Evolutionary conservation across 352 stramenopile species (phyloP).

Genomic region (Globisporangium iwayamae): DNA sequence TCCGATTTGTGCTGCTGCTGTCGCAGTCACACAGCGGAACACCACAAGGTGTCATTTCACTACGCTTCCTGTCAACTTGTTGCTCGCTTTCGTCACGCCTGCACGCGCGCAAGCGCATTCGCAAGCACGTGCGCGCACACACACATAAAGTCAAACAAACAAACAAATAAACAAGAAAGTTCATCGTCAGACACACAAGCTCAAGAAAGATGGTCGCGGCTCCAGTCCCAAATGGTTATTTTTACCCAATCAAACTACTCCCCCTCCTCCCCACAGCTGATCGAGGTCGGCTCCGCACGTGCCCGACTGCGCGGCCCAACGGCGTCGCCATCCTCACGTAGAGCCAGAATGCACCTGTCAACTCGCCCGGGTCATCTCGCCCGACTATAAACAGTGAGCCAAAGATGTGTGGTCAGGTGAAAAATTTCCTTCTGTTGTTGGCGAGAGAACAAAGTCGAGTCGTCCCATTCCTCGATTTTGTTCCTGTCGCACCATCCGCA

Average conservation of each 20-base stretch:
- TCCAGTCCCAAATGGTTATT: background rate
- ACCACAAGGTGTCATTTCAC: background rate
- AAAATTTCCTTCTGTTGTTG: conserved; percentile 10
- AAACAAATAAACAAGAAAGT: background rate
- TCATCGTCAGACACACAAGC: background rate
- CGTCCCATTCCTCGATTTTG: conserved; percentile 32
- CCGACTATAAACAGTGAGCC: background rate
- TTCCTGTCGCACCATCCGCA: conserved; percentile 31
- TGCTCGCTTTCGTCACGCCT: background rate
- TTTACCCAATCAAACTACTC: conserved; percentile 11
- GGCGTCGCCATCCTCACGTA: background rate
- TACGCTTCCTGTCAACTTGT: background rate
- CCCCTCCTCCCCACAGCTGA: background rate
- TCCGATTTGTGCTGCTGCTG: background rate
- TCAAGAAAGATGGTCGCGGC: conserved; percentile 1
- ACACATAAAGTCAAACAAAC: background rate
- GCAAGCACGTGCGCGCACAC: background rate
- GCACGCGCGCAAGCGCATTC: background rate
- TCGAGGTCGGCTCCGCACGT: conserved; percentile 15
- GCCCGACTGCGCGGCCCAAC: conserved; percentile 17
- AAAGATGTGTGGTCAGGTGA: background rate
- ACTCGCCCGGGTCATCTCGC: conserved; percentile 19
- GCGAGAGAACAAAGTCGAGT: conserved; percentile 9
- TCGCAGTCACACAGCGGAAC: background rate
- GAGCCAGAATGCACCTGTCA: background rate